Conservation (phyloP, 2,329 filamentous ascomycete species). For the Cercospora nicotianae region DNA sequence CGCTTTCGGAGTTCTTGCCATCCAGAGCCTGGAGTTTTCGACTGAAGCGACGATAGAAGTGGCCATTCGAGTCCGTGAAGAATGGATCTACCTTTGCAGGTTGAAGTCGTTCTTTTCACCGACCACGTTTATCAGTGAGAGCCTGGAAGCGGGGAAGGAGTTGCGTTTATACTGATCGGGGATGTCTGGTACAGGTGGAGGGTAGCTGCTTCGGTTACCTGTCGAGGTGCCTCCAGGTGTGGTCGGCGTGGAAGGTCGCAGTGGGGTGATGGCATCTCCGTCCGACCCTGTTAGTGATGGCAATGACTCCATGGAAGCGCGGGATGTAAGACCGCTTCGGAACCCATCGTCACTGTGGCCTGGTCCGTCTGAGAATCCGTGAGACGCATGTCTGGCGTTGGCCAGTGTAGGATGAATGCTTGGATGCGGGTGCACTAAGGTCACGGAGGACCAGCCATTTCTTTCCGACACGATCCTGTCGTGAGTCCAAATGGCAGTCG, state of each 20-base stretch:
- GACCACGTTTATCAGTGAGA: slow-evolving; percentile 58
- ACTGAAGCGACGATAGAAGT: slow-evolving; percentile 59
- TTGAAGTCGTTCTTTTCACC: slow-evolving; percentile 52
- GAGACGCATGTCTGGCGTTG: slow-evolving; percentile 11
- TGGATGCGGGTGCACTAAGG: slow-evolving; percentile 20
- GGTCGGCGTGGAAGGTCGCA: background rate
- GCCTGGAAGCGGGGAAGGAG: slow-evolving; percentile 20
- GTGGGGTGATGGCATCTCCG: slow-evolving; percentile 3
- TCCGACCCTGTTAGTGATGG: background rate
- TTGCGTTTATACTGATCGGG: background rate
- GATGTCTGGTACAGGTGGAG: background rate
- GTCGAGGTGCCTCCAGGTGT: slow-evolving; percentile 1
- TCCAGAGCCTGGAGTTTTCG: slow-evolving; percentile 55
- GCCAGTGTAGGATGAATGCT: slow-evolving; percentile 20
- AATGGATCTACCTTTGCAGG: slow-evolving; percentile 41
- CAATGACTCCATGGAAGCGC: background rate
- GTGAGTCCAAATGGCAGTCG: slow-evolving; percentile 57
- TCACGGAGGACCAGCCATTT: slow-evolving; percentile 19
- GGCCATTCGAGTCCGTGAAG: slow-evolving; percentile 63
- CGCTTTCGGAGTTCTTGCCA: slow-evolving; percentile 56
- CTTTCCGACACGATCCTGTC: slow-evolving; percentile 41
- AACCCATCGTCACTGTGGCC: background rate
- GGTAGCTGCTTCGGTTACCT: background rate
- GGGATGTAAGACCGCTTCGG: background rate
- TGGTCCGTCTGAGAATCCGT: slow-evolving; percentile 15